These are phyloP conservation scores for Rubroboletus pulcherrimus DNA, from an alignment of 768 basidiomycete genomes.

Conservation along the genomic window DNA sequence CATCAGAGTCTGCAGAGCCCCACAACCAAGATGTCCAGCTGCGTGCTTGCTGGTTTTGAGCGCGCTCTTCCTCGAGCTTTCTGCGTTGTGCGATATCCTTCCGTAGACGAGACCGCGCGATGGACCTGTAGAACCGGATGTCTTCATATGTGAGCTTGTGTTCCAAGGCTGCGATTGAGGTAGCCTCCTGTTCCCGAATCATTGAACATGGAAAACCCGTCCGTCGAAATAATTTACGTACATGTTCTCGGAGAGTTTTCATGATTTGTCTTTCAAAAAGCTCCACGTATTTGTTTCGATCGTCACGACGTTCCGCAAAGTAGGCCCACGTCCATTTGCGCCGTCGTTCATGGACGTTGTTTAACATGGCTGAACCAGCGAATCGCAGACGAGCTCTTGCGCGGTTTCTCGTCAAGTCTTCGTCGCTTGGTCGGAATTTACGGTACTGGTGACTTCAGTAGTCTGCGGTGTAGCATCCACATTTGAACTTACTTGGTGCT, in stretches of 20 bases:
- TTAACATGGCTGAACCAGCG: conserved; percentile 74
- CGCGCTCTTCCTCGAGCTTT: conserved; percentile 66
- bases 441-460: conserved; percentile 52
- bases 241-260: conserved; percentile 49
- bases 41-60: conserved; percentile 49
- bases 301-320: conserved; percentile 84
- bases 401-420: conserved; percentile 54
- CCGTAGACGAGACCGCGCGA: conserved; percentile 81
- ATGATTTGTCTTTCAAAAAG: conserved; percentile 77
- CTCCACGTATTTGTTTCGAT: conserved; percentile 78
- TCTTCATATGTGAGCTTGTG: conserved; percentile 88
- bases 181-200: conserved; percentile 41
- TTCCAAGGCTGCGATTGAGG: conserved; percentile 64
- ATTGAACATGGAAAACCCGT: neutral
- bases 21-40: conserved; percentile 80
- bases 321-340: conserved; percentile 90
- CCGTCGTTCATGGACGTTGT: conserved; percentile 78
- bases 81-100: conserved; percentile 74
- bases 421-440: conserved; percentile 68
- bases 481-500: conserved; percentile 56
- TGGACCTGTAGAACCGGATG: conserved; percentile 94
- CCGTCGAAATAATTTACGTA: conserved; percentile 32
- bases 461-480: neutral
- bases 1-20: conserved; percentile 50
- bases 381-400: conserved; percentile 72